Conservation (phyloP, 805 yeast genomes). For the Nakazawaea laoshanensis region DNA sequence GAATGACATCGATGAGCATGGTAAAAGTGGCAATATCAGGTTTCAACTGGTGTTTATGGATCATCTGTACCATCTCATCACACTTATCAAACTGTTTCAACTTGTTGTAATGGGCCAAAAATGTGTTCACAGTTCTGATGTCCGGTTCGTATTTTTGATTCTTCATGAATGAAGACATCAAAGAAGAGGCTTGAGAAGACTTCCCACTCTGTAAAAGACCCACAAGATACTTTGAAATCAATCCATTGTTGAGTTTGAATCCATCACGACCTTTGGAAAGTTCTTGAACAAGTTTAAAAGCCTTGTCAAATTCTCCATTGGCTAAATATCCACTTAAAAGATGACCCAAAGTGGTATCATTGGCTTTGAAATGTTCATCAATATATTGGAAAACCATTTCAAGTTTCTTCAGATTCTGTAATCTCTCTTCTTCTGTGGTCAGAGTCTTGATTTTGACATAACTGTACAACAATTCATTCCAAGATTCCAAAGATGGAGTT, state of each 20-base stretch:
- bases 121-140: constrained; percentile 41
- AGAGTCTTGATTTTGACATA: constrained; percentile 17
- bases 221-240: constrained; percentile 24
- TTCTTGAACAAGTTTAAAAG: constrained; percentile 25
- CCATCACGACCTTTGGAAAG: constrained; percentile 21
- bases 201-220: constrained; percentile 33
- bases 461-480: constrained; percentile 47
- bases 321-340: constrained; percentile 40
- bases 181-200: constrained; percentile 30
- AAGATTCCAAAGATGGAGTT: constrained; percentile 33
- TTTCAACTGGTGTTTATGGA: constrained; percentile 24
- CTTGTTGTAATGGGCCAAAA: constrained; percentile 34
- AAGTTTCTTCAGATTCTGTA: constrained; percentile 22
- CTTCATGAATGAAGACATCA: constrained; percentile 19
- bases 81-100: constrained; percentile 31
- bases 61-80: constrained; percentile 20
- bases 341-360: constrained; percentile 38
- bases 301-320: constrained; percentile 31
- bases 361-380: constrained; percentile 25
- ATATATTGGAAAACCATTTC: constrained; percentile 25
- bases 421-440: constrained; percentile 16
- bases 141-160: constrained; percentile 31
- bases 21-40: constrained; percentile 63
- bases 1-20: constrained; percentile 42
- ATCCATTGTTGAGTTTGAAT: constrained; percentile 32